Evolutionary conservation across 2,329 filamentous ascomycete genomes (phyloP).

Genomic region (Tetracladium maxilliforme): DNA sequence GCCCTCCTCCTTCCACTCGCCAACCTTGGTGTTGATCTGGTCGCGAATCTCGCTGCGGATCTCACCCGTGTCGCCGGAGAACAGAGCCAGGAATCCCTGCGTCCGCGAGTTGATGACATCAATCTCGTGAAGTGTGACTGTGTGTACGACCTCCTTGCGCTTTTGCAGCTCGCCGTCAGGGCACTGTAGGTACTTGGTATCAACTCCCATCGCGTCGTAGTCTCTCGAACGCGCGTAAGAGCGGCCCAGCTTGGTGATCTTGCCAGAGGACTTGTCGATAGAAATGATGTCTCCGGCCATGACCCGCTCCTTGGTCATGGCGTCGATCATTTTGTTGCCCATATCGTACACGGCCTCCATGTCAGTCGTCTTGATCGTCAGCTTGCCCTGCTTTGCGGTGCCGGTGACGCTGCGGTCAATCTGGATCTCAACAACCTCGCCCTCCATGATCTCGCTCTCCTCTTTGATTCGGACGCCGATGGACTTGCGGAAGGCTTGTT

Average conservation of each 20-base stretch:
- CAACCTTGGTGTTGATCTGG: constrained; percentile 98
- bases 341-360: constrained; percentile 99
- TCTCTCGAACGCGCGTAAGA: constrained; percentile 91
- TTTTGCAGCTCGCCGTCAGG: constrained; percentile 96
- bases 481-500: constrained; percentile 96
- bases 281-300: constrained; percentile 98
- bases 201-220: constrained; percentile 97
- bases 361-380: constrained; percentile 98
- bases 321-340: constrained; percentile 99
- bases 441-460: constrained; percentile 98
- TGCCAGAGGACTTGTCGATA: constrained; percentile 95
- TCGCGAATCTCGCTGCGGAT: constrained; percentile 94
- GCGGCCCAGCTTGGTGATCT: constrained; percentile 92
- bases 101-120: constrained; percentile 98
- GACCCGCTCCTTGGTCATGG: constrained; percentile 98
- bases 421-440: constrained; percentile 96
- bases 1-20: constrained; percentile 98
- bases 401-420: constrained; percentile 95
- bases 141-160: constrained; percentile 93
- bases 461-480: constrained; percentile 98
- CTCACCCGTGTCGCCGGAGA: constrained; percentile 95
- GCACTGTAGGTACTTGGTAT: constrained; percentile 96
- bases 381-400: constrained; percentile 93
- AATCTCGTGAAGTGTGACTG: constrained; percentile 93
- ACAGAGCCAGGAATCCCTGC: constrained; percentile 94